Conservation (phyloP, 805 yeast genomes). For the Candida orba region DNA sequence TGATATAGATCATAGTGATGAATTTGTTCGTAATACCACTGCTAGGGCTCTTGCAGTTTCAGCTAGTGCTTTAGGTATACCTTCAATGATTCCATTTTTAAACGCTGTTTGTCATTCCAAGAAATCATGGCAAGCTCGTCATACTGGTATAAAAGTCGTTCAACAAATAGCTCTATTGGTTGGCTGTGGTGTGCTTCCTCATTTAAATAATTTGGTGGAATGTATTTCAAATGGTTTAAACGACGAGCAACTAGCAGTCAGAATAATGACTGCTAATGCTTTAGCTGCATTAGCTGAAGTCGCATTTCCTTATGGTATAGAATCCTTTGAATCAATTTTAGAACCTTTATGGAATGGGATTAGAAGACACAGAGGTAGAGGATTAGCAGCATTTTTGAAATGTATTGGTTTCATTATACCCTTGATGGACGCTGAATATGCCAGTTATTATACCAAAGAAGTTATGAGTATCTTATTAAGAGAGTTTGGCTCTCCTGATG, state of each 20-base stretch:
- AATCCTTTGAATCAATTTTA: slow-evolving; percentile 61
- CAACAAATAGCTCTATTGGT: slow-evolving; percentile 65
- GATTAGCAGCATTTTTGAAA: slow-evolving; percentile 66
- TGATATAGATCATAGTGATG: slow-evolving; percentile 78
- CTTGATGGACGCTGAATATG: slow-evolving; percentile 77
- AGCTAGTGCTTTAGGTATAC: slow-evolving; percentile 72
- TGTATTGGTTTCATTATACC: slow-evolving; percentile 80
- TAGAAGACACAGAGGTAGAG: slow-evolving; percentile 66
- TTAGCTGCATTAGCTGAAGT: slow-evolving; percentile 73
- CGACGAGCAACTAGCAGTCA: slow-evolving; percentile 63
- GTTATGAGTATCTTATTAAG: slow-evolving; percentile 58
- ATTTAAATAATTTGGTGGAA: slow-evolving; percentile 54
- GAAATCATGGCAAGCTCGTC: slow-evolving; percentile 76
- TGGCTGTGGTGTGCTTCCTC: slow-evolving; percentile 73
- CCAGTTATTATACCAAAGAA: slow-evolving; percentile 70
- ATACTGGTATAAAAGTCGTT: slow-evolving; percentile 70
- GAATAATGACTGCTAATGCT: slow-evolving; percentile 66
- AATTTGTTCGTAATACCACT: slow-evolving; percentile 67
- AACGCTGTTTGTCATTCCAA: slow-evolving; percentile 72
- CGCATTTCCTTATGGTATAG: slow-evolving; percentile 83
- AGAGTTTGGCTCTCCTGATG: slow-evolving; percentile 78
- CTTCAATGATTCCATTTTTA: slow-evolving; percentile 66
- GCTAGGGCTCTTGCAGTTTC: slow-evolving; percentile 80
- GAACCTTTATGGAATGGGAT: slow-evolving; percentile 82
- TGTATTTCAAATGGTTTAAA: slow-evolving; percentile 51